A percentile compares a stretch with the other conserved stretches of the same genome.
Evolutionary conservation across 2,329 filamentous ascomycete species (phyloP).

Genomic region (Phyllosticta paracitricarpa): DNA sequence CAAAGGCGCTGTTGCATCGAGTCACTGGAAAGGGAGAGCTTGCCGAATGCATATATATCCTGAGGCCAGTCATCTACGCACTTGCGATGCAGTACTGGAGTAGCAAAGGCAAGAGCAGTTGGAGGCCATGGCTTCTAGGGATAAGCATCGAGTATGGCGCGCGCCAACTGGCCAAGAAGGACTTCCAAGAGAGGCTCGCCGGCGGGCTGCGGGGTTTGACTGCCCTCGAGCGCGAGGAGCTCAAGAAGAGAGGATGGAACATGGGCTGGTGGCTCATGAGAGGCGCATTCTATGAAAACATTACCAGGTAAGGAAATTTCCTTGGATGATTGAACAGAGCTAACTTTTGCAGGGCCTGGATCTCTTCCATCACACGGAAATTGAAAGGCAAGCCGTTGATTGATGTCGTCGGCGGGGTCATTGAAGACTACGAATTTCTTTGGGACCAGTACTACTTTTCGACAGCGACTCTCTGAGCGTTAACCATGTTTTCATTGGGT

Average conservation of each 20-base stretch:
- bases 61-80: conserved; percentile 81
- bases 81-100: conserved; percentile 65
- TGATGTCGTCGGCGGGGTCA: conserved; percentile 69
- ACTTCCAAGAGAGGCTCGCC: conserved; percentile 52
- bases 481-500: background rate
- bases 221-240: conserved; percentile 79
- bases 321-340: background rate
- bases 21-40: conserved; percentile 64
- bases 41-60: conserved; percentile 84
- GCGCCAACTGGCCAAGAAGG: conserved; percentile 66
- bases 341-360: conserved; percentile 37
- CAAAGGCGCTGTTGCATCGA: conserved; percentile 73
- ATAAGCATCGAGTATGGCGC: conserved; percentile 79
- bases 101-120: conserved; percentile 59
- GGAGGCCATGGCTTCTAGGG: conserved; percentile 86
- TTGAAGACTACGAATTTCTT: conserved; percentile 94
- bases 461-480: conserved; percentile 44
- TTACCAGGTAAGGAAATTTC: conserved; percentile 51
- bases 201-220: conserved; percentile 69
- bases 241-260: conserved; percentile 77
- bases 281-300: conserved; percentile 90
- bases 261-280: conserved; percentile 96
- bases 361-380: conserved; percentile 60
- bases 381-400: conserved; percentile 66
- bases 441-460: conserved; percentile 98